These are phyloP conservation scores for Cryphonectria nitschkei DNA, from an alignment of 2,329 filamentous ascomycete genomes.

Conservation along the genomic window DNA sequence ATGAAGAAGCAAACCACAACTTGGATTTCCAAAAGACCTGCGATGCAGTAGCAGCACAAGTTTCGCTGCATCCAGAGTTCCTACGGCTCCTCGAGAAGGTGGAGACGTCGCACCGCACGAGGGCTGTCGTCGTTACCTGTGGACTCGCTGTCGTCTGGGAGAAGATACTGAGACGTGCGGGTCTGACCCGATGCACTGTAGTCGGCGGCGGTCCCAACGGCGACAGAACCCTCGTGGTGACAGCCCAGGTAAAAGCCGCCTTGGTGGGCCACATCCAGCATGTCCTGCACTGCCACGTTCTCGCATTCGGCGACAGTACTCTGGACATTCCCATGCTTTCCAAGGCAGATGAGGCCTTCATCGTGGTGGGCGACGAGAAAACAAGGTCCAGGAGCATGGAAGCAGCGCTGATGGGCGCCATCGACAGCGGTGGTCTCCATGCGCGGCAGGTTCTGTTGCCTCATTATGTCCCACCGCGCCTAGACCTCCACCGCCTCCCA, in stretches of 20 bases:
- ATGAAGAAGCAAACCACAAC: neutral
- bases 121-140: neutral
- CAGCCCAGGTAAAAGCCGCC: neutral
- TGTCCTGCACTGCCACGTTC: neutral
- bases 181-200: neutral
- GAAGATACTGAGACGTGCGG: neutral
- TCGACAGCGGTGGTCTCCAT: constrained; percentile 38
- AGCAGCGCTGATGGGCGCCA: neutral
- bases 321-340: constrained; percentile 62
- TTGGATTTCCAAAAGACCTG: neutral
- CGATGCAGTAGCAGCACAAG: neutral
- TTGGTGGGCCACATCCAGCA: neutral
- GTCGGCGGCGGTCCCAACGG: neutral
- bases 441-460: constrained; percentile 55
- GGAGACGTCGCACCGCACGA: neutral
- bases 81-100: neutral
- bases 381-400: constrained; percentile 59
- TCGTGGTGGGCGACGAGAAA: constrained; percentile 55
- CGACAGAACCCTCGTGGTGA: neutral
- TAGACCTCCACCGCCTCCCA: constrained; percentile 49
- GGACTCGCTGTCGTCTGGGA: constrained; percentile 1
- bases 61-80: neutral
- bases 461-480: constrained; percentile 40
- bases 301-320: constrained; percentile 63
- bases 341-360: constrained; percentile 54